phyloP scores from a whole-genome alignment of 208 protist species.

The Trichomonas tenax region DNA sequence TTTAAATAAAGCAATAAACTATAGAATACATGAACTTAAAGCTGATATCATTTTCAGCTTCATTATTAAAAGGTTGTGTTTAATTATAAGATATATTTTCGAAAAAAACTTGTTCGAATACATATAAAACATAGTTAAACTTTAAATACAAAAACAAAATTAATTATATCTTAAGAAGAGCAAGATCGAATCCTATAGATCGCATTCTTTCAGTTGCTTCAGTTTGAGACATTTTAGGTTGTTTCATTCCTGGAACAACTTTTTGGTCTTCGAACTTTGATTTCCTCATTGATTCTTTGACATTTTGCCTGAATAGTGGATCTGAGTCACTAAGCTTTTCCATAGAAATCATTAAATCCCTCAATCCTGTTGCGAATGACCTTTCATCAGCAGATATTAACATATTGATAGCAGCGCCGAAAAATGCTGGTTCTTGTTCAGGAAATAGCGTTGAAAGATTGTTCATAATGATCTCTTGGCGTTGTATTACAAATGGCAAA shows the following conservation, averaged over 20 bases:
- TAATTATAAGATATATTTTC: too few species aligned
- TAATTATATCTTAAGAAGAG: neutral
- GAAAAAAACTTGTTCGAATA: too few species aligned
- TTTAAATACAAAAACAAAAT: neutral
- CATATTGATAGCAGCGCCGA: neutral
- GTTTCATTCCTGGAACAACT: neutral
- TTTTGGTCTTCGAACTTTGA: neutral
- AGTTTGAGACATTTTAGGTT: neutral
- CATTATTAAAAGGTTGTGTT: too few species aligned
- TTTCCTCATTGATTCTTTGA: neutral
- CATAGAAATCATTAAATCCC: neutral
- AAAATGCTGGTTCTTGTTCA: neutral
- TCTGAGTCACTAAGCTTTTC: neutral
- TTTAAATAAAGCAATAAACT: too few species aligned
- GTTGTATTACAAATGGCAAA: neutral
- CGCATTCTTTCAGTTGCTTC: neutral
- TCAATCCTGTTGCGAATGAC: neutral
- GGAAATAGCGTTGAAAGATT: neutral
- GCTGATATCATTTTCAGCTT: too few species aligned
- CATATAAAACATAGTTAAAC: too few species aligned
- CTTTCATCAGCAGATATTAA: neutral
- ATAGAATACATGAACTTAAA: too few species aligned
- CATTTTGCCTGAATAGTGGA: neutral
- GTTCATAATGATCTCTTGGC: neutral
- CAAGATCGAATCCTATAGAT: neutral